These are phyloP conservation scores for Crithidia acanthocephali DNA, from an alignment of 208 protist species.

Conservation along the genomic window DNA sequence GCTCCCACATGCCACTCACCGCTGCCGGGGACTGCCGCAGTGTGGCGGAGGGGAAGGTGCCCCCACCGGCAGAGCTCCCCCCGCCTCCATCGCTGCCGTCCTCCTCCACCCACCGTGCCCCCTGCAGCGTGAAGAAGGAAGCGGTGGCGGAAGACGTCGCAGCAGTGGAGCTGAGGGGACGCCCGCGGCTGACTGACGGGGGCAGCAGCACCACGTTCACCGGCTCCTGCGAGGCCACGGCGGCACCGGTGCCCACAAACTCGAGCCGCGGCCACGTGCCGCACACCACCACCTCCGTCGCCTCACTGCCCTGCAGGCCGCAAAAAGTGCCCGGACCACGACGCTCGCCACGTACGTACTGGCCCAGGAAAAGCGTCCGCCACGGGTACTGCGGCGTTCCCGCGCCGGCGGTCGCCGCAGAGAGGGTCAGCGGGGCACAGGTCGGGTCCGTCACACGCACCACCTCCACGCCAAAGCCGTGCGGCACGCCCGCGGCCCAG, in stretches of 20 bases:
- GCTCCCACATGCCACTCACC: slow-evolving; percentile 73
- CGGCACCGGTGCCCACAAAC: background rate
- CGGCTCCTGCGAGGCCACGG: slow-evolving; percentile 6
- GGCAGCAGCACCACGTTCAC: slow-evolving; percentile 41
- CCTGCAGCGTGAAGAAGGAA: slow-evolving; percentile 50
- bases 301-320: slow-evolving; percentile 42
- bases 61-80: slow-evolving; percentile 1
- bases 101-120: slow-evolving; percentile 11
- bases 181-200: background rate
- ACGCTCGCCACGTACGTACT: slow-evolving; percentile 39
- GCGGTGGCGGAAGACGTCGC: slow-evolving; percentile 13
- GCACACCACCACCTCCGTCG: slow-evolving; percentile 51
- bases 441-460: slow-evolving; percentile 28
- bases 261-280: slow-evolving; percentile 48
- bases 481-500: slow-evolving; percentile 53
- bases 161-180: background rate
- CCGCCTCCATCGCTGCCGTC: background rate
- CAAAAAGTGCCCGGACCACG: slow-evolving; percentile 42
- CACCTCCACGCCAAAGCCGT: slow-evolving; percentile 68
- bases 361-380: slow-evolving; percentile 57
- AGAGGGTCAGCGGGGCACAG: slow-evolving; percentile 5
- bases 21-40: slow-evolving; percentile 41
- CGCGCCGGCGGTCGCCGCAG: slow-evolving; percentile 16
- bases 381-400: slow-evolving; percentile 38
- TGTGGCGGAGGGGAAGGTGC: slow-evolving; percentile 47